phyloP scores from a whole-genome alignment of 176 grass and related monocot species.

The Ampelocalamus luodianensis region DNA sequence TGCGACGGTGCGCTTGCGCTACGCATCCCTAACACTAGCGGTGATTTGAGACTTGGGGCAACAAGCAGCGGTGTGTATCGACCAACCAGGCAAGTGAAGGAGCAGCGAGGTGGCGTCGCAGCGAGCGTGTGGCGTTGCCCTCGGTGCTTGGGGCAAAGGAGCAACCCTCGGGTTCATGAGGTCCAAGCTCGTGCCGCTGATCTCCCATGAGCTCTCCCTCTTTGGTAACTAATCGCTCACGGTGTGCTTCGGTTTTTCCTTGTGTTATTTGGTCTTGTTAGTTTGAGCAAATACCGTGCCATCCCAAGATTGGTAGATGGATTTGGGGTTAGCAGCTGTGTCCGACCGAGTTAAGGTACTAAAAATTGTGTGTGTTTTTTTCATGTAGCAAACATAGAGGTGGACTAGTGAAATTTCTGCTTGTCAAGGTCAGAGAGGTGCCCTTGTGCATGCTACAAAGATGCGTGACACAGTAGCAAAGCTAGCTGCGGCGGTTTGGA shows the following conservation, averaged over 20 bases:
- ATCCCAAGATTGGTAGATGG: background rate
- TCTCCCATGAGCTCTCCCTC: slow-evolving; percentile 90
- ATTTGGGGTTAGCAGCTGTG: background rate
- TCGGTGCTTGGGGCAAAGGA: too few relatives aligned
- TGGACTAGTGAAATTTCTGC: too few relatives aligned
- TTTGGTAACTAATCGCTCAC: slow-evolving; percentile 54
- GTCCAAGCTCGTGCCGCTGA: slow-evolving; percentile 71
- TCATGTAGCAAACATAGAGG: too few relatives aligned
- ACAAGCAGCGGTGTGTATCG: too few relatives aligned
- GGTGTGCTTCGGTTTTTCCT: slow-evolving; percentile 16
- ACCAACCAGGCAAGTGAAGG: too few relatives aligned
- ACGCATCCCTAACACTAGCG: too few relatives aligned
- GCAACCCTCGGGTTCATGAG: slow-evolving; percentile 71
- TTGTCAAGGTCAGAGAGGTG: background rate
- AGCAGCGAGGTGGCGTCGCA: too few relatives aligned
- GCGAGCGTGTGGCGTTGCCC: too few relatives aligned
- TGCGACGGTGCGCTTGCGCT: too few relatives aligned
- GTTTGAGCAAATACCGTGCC: background rate
- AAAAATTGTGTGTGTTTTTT: too few relatives aligned
- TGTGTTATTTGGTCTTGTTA: background rate
- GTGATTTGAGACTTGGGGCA: too few relatives aligned
- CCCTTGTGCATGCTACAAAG: background rate
- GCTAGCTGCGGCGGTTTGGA: background rate
- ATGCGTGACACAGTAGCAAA: slow-evolving; percentile 17
- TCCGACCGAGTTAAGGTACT: too few relatives aligned